phyloP scores from a whole-genome alignment of 1,139 yeast species.

The Yamadazyma aaseri region DNA sequence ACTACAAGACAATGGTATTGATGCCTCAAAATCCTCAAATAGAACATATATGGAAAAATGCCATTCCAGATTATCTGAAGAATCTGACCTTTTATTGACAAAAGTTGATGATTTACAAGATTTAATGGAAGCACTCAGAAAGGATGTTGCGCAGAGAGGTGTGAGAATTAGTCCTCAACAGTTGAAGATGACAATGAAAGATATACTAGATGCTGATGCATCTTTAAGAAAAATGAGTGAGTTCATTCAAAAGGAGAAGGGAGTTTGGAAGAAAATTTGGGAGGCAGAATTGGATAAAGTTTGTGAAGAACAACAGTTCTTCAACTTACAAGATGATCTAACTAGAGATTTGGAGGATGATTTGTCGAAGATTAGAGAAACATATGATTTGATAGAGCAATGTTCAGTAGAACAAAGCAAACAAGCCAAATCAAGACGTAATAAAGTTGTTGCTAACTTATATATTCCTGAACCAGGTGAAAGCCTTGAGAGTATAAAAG shows the following conservation, averaged over 20 bases:
- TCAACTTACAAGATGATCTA: constrained; percentile 85
- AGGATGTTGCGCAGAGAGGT: constrained; percentile 92
- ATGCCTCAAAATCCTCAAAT: constrained; percentile 46
- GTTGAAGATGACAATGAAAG: constrained; percentile 62
- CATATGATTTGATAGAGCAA: constrained; percentile 75
- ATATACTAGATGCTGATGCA: constrained; percentile 56
- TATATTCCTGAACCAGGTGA: constrained; percentile 66
- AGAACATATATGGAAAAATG: constrained; percentile 77
- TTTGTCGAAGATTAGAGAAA: constrained; percentile 73
- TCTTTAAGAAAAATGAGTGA: constrained; percentile 55
- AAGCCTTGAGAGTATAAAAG: constrained; percentile 64
- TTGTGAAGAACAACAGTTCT: constrained; percentile 90
- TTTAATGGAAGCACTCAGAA: constrained; percentile 80
- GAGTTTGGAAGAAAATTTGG: constrained; percentile 91
- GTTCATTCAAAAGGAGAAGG: constrained; percentile 68
- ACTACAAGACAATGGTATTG: constrained; percentile 45
- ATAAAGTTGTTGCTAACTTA: constrained; percentile 38
- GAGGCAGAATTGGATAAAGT: constrained; percentile 86
- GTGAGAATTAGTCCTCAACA: constrained; percentile 80
- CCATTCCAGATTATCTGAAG: constrained; percentile 69
- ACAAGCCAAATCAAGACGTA: constrained; percentile 28
- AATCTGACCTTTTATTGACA: constrained; percentile 72
- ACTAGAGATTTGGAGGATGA: constrained; percentile 80
- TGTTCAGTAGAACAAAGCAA: constrained; percentile 77
- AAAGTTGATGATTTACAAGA: constrained; percentile 92